Evolutionary conservation across 2,329 filamentous ascomycete genomes (phyloP), one percentile per base, ranked within the genome.

Genomic region (Fusarium stilboides): DNA sequence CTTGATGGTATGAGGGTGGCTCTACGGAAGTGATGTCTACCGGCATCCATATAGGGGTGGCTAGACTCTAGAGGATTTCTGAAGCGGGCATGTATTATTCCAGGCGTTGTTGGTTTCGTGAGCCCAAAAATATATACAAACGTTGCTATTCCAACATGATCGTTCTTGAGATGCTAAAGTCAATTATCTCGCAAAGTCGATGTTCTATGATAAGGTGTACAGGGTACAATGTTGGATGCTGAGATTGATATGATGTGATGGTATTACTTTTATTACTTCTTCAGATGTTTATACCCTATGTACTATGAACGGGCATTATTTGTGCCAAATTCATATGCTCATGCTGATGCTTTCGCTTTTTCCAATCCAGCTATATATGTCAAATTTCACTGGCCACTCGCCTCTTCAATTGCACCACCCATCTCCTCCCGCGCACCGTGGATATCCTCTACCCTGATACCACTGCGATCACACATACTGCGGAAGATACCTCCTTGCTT

Each of bases 381-480:
- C 13, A 36, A 6, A 24, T 40, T 45, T 49, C 20, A 69, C 36
- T 67, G 61, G 6, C 45, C 40, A 42, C 57, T 70, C 17, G 40
- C 33, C 37, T 67, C 66, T 44, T 46, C 62, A 6, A 51, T 20
- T 6, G 40, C 20, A 7, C 52, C 68, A 44, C 71, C 73, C 60
- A 82, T 56, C 59, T 77, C 80, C 22, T 79, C 80, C 66, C 72
- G 79, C 8, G 86, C 85, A 0, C 74, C 77, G 14, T 74, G 71
- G n/a, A 89, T 87, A 63, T 89, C 87, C 70, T 87, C 86, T 1
- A 78, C 73, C 13, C 86, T 78, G 56, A 97, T 97, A 2, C 93
- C 93, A 75, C 92, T 94, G 50, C 92, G 85, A 44, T 97, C 93
- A 77, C 94, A 97, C 94, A 97, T 97, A 36, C 91, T 85, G 70